phyloP scores from a whole-genome alignment of 805 yeast genomes.

The Saturnispora gosingensis region DNA sequence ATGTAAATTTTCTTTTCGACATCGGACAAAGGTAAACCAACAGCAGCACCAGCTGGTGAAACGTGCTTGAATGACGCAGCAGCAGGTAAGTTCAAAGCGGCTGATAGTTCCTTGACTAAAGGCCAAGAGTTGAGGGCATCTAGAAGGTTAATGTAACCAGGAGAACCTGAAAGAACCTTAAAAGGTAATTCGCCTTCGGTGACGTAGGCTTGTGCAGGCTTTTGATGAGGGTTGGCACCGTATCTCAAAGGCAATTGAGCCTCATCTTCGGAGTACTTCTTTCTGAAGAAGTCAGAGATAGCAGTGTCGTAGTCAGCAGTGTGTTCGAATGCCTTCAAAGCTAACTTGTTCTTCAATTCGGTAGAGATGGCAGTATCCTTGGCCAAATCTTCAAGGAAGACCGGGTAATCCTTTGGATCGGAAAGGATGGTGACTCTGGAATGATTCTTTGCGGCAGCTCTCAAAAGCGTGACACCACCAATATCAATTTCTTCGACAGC shows the following conservation, averaged over 20 bases:
- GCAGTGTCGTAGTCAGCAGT: slow-evolving; percentile 97
- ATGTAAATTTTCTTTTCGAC: slow-evolving; percentile 92
- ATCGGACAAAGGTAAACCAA: slow-evolving; percentile 86
- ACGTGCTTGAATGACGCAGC: slow-evolving; percentile 99
- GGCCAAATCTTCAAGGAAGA: slow-evolving; percentile 72
- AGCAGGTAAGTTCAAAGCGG: slow-evolving; percentile 90
- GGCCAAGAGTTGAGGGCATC: slow-evolving; percentile 99
- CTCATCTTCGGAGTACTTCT: slow-evolving; percentile 83
- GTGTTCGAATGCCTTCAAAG: slow-evolving; percentile 95
- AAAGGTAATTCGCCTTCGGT: slow-evolving; percentile 83
- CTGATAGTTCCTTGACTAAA: slow-evolving; percentile 90
- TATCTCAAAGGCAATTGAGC: slow-evolving; percentile 92
- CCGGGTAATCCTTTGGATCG: slow-evolving; percentile 89
- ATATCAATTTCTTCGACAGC: slow-evolving; percentile 98
- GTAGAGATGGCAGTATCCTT: slow-evolving; percentile 55
- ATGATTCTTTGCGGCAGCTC: slow-evolving; percentile 99
- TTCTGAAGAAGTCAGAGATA: slow-evolving; percentile 94
- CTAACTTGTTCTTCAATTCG: slow-evolving; percentile 71
- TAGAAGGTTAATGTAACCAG: slow-evolving; percentile 93
- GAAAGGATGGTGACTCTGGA: slow-evolving; percentile 90
- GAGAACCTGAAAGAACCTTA: slow-evolving; percentile 88
- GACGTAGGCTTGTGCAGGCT: slow-evolving; percentile 96
- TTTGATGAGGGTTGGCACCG: slow-evolving; percentile 99
- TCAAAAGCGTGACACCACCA: slow-evolving; percentile 93
- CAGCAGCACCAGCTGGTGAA: slow-evolving; percentile 98